Evolutionary conservation across 768 basidiomycete genomes (phyloP).

Genomic region (Artomyces pyxidatus): DNA sequence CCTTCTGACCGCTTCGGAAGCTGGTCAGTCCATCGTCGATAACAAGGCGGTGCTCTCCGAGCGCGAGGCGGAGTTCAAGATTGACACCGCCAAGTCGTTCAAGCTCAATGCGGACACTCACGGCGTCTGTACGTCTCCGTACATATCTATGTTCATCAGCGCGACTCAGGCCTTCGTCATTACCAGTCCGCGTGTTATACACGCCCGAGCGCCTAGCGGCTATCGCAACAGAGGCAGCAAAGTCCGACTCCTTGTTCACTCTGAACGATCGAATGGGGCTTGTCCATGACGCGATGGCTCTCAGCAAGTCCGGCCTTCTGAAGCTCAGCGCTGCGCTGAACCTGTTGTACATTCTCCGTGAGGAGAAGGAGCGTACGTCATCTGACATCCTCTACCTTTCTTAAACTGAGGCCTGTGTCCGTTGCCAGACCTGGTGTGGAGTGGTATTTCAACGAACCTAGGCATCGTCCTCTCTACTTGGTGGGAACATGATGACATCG

Average conservation of each 20-base stretch:
- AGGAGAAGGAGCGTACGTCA: constrained; percentile 68
- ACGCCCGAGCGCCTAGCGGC: constrained; percentile 66
- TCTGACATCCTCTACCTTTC: not conserved
- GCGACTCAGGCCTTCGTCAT: too few species aligned
- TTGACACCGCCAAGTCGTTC: constrained; percentile 74
- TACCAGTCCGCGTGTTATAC: constrained; percentile 83
- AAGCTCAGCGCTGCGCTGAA: constrained; percentile 70
- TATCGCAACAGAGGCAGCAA: constrained; percentile 74
- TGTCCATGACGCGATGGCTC: constrained; percentile 71
- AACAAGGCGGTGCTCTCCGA: constrained; percentile 55
- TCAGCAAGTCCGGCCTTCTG: constrained; percentile 75
- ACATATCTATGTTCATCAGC: too few species aligned
- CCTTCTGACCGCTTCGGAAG: constrained; percentile 51
- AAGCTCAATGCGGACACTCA: constrained; percentile 88
- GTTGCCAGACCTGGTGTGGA: constrained; percentile 70
- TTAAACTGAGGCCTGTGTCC: not conserved
- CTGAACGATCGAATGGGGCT: constrained; percentile 89
- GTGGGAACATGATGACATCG: constrained; percentile 69
- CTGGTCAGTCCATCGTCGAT: constrained; percentile 53
- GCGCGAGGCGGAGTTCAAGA: constrained; percentile 55
- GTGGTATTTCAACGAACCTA: constrained; percentile 54
- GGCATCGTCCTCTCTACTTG: constrained; percentile 51
- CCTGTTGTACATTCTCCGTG: constrained; percentile 57
- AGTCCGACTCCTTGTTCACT: constrained; percentile 54
- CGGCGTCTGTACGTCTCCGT: constrained; percentile 73